These are phyloP conservation scores for Picea abies DNA, from an alignment of 83 land plant genomes.

Conservation along the genomic window DNA sequence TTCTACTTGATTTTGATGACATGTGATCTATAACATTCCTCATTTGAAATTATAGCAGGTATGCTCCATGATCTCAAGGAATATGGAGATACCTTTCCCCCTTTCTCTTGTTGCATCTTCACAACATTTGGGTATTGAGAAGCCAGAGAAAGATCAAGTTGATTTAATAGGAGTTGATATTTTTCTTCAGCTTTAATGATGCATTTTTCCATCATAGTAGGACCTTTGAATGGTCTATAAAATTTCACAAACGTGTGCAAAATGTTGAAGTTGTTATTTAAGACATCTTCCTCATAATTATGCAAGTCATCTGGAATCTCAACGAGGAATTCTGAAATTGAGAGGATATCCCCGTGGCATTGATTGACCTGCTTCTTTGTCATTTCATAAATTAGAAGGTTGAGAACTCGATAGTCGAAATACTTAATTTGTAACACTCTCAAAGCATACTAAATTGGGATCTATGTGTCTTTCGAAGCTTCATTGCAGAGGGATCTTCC, in stretches of 20 bases:
- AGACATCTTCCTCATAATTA: too few relatives aligned
- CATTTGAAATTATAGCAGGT: conserved; percentile 52
- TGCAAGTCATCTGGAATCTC: too few relatives aligned
- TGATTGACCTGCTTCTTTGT: too few relatives aligned
- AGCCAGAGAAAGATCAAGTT: conserved; percentile 46
- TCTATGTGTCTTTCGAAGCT: conserved; percentile 39
- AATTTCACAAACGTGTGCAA: too few relatives aligned
- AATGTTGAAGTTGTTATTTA: too few relatives aligned
- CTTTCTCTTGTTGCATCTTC: conserved; percentile 64
- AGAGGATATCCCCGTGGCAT: too few relatives aligned
- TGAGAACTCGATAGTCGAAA: too few relatives aligned
- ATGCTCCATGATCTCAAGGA: conserved; percentile 57
- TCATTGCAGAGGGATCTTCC: conserved; percentile 81
- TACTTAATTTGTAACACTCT: too few relatives aligned
- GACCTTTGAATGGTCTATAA: too few relatives aligned
- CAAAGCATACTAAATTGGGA: not conserved
- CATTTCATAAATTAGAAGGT: too few relatives aligned
- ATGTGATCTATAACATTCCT: conserved; percentile 41
- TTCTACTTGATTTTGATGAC: too few relatives aligned
- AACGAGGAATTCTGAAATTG: too few relatives aligned
- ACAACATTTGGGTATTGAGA: conserved; percentile 47
- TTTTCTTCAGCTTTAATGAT: conserved; percentile 62
- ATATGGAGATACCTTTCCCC: not conserved
- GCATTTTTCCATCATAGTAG: not conserved
- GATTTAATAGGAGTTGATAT: conserved; percentile 29